Conservation (phyloP, 2,329 filamentous ascomycete species). For the Podosphaera aphanis region DNA sequence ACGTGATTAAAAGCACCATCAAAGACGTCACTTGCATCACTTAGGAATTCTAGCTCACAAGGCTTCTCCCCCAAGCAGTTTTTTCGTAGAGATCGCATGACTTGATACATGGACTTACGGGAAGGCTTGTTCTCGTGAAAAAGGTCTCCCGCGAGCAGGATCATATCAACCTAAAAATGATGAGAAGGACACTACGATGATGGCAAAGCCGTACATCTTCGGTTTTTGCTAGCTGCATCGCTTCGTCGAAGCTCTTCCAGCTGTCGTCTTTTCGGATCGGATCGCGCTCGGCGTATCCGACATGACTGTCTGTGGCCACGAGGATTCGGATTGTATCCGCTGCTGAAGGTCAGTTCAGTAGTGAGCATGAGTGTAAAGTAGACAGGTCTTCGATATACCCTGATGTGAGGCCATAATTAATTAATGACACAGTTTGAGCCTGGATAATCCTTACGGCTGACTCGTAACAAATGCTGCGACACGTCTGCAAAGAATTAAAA, state of each 20-base stretch:
- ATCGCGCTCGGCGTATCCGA: conserved; percentile 86
- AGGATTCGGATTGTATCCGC: conserved; percentile 84
- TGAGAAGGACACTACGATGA: conserved; percentile 1
- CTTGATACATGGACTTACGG: conserved; percentile 85
- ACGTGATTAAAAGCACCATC: conserved; percentile 76
- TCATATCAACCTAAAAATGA: conserved; percentile 57
- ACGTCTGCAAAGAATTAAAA: no score
- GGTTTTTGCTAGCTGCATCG: conserved; percentile 68
- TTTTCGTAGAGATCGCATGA: conserved; percentile 80
- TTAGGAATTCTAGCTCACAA: conserved; percentile 82
- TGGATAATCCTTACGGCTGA: no score
- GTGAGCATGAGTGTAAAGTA: not conserved
- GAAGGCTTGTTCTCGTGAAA: conserved; percentile 98
- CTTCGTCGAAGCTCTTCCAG: conserved; percentile 88
- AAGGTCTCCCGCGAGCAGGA: conserved; percentile 76
- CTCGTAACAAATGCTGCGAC: no score
- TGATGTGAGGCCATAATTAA: no score
- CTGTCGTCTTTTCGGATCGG: conserved; percentile 88
- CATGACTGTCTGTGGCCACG: conserved; percentile 89
- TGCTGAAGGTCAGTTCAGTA: conserved; percentile 5
- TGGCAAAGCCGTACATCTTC: conserved; percentile 37
- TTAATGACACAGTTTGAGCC: no score
- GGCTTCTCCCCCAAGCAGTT: conserved; percentile 92
- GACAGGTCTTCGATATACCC: not conserved
- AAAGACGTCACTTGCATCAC: conserved; percentile 79